Percentiles rank a stretch among this genome's conserved stretches.
These are phyloP conservation scores for Hysterium pulicare DNA, from an alignment of 2,329 filamentous ascomycete species.

Conservation along the genomic window DNA sequence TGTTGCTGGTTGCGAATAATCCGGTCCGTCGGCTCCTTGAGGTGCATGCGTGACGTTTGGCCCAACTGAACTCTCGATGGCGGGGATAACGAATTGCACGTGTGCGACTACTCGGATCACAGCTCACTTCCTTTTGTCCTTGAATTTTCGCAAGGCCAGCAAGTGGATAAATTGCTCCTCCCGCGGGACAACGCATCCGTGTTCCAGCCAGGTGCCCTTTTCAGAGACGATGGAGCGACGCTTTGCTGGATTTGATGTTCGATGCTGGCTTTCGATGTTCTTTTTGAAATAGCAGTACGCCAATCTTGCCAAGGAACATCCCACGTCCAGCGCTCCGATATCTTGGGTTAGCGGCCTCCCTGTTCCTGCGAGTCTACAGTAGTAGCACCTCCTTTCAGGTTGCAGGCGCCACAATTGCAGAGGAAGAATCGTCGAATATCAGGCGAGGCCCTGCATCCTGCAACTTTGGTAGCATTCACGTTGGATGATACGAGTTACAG, in stretches of 20 bases:
- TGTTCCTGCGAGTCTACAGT: background rate
- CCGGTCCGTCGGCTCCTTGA: slow-evolving; percentile 8
- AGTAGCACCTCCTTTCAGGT: slow-evolving; percentile 1
- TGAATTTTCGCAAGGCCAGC: background rate
- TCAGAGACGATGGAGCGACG: background rate
- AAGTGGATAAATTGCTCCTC: no score
- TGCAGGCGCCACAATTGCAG: slow-evolving; percentile 2
- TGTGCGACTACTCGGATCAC: background rate
- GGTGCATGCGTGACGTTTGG: slow-evolving; percentile 30
- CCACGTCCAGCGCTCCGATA: background rate
- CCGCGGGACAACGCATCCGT: background rate
- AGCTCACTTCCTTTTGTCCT: background rate
- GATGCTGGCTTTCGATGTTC: background rate
- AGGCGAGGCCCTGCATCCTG: background rate
- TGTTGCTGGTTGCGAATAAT: background rate
- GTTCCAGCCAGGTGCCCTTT: background rate
- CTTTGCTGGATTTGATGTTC: background rate
- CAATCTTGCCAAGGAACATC: slow-evolving; percentile 1
- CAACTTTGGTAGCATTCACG: background rate
- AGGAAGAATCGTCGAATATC: background rate
- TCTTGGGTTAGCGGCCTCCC: background rate
- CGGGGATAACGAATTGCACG: background rate
- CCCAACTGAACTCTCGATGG: slow-evolving; percentile 9
- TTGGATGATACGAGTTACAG: background rate
- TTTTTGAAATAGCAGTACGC: background rate